Percentiles rank a stretch among this genome's conserved stretches.
These are phyloP conservation scores for Amorphotheca resinae DNA, from an alignment of 495 filamentous ascomycete genomes.

Conservation along the genomic window DNA sequence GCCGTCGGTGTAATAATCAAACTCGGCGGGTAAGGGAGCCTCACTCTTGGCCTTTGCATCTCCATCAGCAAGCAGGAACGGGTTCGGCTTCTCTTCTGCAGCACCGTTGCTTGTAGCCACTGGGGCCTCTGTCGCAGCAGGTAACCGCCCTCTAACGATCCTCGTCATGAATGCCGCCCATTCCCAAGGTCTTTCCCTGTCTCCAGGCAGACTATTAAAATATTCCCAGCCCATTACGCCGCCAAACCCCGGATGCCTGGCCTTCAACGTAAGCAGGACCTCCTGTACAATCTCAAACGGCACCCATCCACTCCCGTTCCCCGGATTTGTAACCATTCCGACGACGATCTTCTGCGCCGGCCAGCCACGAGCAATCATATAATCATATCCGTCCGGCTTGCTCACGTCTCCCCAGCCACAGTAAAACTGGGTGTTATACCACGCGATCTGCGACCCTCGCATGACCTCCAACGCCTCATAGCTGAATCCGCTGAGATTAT, in stretches of 20 bases:
- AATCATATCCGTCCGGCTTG: slow-evolving; percentile 47
- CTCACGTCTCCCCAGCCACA: slow-evolving; percentile 61
- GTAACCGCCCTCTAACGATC: slow-evolving; percentile 6
- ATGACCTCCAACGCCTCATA: slow-evolving; percentile 53
- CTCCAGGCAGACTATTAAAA: slow-evolving; percentile 46
- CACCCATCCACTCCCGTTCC: slow-evolving; percentile 52
- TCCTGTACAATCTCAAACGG: slow-evolving; percentile 33
- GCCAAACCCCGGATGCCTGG: slow-evolving; percentile 44
- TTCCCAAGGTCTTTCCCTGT: slow-evolving; percentile 37
- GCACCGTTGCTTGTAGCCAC: not conserved
- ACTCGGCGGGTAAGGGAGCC: slow-evolving; percentile 16
- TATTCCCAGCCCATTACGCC: slow-evolving; percentile 87
- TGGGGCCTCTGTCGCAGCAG: not conserved
- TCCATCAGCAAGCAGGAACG: slow-evolving; percentile 8
- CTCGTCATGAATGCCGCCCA: slow-evolving; percentile 40
- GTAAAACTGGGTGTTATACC: slow-evolving; percentile 84
- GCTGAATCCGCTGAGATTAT: slow-evolving; percentile 62
- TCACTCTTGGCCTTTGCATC: slow-evolving; percentile 9
- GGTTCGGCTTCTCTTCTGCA: slow-evolving; percentile 1
- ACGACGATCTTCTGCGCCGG: slow-evolving; percentile 52
- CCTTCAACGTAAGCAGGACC: slow-evolving; percentile 25
- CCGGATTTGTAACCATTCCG: slow-evolving; percentile 59
- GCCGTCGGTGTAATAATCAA: slow-evolving; percentile 20
- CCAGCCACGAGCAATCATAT: slow-evolving; percentile 52
- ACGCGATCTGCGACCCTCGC: slow-evolving; percentile 52